Percentiles rank a stretch among this genome's conserved stretches.
Evolutionary conservation across 2,329 filamentous ascomycete genomes (phyloP).

Genomic region (Hypomyces rosellus): DNA sequence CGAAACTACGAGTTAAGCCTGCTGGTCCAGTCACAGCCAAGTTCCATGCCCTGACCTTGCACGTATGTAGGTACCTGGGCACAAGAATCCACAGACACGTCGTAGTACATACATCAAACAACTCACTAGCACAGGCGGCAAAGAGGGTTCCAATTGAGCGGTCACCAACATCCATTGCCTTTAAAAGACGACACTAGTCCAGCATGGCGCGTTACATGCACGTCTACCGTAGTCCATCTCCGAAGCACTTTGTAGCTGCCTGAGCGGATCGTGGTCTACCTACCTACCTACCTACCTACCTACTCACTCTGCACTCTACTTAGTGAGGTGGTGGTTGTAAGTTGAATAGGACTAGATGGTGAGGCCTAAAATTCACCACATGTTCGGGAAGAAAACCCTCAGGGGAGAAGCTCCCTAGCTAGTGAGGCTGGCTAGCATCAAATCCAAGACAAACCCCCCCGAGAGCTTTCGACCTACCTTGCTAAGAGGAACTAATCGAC

Average conservation of each 20-base stretch:
- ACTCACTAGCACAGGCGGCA: slow-evolving; percentile 13
- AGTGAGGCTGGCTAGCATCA: slow-evolving; percentile 1
- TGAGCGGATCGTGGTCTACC: slow-evolving; percentile 6
- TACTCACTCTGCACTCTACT: too few relatives aligned
- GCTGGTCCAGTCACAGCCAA: neutral
- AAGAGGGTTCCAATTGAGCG: slow-evolving; percentile 15
- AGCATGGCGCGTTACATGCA: slow-evolving; percentile 10
- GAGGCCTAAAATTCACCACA: slow-evolving; percentile 10
- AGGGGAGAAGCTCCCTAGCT: slow-evolving; percentile 1
- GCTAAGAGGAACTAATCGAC: neutral
- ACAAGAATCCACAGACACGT: slow-evolving; percentile 12
- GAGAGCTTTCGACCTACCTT: neutral
- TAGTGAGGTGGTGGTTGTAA: too few relatives aligned
- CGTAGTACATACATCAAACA: slow-evolving; percentile 8
- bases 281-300: too few relatives aligned
- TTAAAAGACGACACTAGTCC: slow-evolving; percentile 4
- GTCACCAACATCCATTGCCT: slow-evolving; percentile 8
- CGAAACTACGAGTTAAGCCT: too few relatives aligned
- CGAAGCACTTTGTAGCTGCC: neutral
- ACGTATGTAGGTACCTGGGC: neutral
- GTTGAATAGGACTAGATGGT: slow-evolving; percentile 10
- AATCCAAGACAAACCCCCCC: neutral
- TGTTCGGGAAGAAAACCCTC: slow-evolving; percentile 9
- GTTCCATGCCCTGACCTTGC: neutral
- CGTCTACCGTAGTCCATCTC: slow-evolving; percentile 10